These are phyloP conservation scores for Trypanosoma rangeli DNA, from an alignment of 208 protist species.

Conservation along the genomic window DNA sequence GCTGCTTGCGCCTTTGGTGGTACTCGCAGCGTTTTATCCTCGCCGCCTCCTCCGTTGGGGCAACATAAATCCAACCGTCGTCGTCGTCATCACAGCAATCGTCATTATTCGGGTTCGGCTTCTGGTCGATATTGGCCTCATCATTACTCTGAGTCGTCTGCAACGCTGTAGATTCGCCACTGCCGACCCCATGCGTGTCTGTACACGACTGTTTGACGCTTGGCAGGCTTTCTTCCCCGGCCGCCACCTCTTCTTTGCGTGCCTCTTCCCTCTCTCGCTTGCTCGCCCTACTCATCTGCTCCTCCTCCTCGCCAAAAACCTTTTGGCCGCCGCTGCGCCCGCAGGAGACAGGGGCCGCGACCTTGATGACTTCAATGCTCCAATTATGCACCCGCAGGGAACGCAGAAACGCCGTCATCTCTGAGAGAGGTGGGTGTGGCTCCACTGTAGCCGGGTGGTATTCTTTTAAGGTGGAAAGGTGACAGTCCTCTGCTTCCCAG, in stretches of 20 bases:
- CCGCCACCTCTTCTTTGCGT: neutral
- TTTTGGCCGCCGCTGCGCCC: conserved; percentile 31
- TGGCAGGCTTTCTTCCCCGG: neutral
- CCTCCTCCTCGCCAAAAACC: conserved; percentile 5
- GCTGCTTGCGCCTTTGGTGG: conserved; percentile 39
- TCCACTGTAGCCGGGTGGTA: conserved; percentile 33
- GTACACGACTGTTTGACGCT: neutral
- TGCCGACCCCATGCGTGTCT: neutral
- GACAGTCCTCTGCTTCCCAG: conserved; percentile 41
- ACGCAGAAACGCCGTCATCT: conserved; percentile 82
- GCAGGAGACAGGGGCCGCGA: neutral
- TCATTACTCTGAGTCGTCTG: neutral
- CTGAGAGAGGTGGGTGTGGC: conserved; percentile 33
- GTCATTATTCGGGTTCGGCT: neutral
- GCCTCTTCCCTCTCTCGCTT: neutral
- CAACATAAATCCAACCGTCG: conserved; percentile 79
- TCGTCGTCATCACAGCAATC: conserved; percentile 14
- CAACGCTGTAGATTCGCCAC: neutral
- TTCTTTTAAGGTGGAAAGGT: conserved; percentile 58
- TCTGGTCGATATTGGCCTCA: neutral
- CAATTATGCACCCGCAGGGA: conserved; percentile 83
- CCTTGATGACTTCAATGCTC: conserved; percentile 38
- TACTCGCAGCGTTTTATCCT: conserved; percentile 33
- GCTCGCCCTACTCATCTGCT: conserved; percentile 30
- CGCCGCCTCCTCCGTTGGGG: conserved; percentile 35